Conservation (phyloP, 2,329 filamentous ascomycete genomes). For the Monilinia fructigena region DNA sequence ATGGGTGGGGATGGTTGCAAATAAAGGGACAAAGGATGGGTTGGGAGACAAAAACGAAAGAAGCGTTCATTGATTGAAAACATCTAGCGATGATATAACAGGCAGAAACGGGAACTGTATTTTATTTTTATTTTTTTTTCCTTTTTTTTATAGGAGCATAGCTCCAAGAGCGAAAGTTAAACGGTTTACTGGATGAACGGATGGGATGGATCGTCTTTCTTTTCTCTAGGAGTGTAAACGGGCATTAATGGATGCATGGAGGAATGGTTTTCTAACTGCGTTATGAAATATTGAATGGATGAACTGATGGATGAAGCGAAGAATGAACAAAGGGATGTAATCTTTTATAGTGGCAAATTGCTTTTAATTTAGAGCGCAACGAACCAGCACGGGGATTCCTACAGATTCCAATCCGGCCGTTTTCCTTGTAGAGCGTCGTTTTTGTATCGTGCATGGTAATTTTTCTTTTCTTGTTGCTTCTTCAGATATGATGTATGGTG, state of each 20-base stretch:
- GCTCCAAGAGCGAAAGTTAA: neutral
- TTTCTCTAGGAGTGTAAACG: neutral
- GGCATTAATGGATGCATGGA: slow-evolving; percentile 7
- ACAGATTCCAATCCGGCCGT: no score
- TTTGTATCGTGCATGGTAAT: no score
- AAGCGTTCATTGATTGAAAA: slow-evolving; percentile 1
- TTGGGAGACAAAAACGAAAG: neutral
- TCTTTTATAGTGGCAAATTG: neutral
- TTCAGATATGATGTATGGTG: no score
- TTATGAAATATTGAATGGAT: neutral
- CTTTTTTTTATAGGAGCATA: neutral
- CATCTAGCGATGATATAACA: slow-evolving; percentile 6
- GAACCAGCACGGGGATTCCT: neutral
- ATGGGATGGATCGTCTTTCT: neutral
- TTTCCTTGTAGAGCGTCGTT: no score
- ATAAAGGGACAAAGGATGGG: neutral
- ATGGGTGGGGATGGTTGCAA: neutral
- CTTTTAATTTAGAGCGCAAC: neutral
- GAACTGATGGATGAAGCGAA: neutral
- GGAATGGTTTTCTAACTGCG: neutral
- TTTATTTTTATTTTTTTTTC: neutral
- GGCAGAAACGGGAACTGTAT: neutral
- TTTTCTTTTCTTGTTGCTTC: no score
- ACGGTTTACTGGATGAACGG: slow-evolving; percentile 2
- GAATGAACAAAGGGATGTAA: neutral